A percentile compares a stretch with the other conserved stretches of the same genome.
Evolutionary conservation across 805 yeast genomes (phyloP).

Genomic region (Blastobotrys americana): DNA sequence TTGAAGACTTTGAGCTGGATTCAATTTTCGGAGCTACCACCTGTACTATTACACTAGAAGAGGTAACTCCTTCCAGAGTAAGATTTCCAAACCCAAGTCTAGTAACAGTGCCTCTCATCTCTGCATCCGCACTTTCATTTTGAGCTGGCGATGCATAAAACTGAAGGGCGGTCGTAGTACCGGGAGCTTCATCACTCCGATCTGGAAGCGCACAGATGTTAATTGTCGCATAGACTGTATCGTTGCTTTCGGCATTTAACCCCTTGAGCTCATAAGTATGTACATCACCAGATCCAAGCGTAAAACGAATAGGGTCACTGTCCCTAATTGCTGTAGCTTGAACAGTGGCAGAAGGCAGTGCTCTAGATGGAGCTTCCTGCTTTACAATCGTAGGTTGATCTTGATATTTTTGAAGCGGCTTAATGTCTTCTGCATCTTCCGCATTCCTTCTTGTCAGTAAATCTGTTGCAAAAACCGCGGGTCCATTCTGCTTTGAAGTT

Average conservation of each 20-base stretch:
- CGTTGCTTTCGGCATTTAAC: neutral
- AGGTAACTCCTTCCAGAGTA: conserved; percentile 17
- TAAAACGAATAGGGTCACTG: conserved; percentile 15
- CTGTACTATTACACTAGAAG: conserved; percentile 7
- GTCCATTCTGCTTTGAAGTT: too few relatives aligned
- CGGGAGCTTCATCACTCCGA: neutral
- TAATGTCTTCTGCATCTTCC: too few relatives aligned
- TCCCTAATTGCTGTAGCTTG: conserved; percentile 24
- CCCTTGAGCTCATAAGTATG: conserved; percentile 21
- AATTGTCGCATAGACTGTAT: conserved; percentile 31
- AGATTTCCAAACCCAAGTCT: conserved; percentile 25
- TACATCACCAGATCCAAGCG: conserved; percentile 31
- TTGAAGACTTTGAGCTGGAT: neutral
- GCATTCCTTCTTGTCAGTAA: too few relatives aligned
- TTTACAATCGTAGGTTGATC: neutral
- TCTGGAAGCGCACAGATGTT: conserved; percentile 29
- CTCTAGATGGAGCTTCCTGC: neutral
- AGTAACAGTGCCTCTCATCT: conserved; percentile 18
- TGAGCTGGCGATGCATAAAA: neutral
- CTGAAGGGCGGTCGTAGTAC: too few relatives aligned
- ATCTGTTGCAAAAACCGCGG: too few relatives aligned
- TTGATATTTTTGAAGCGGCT: conserved; percentile 2
- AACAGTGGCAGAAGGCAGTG: neutral
- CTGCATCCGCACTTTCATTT: conserved; percentile 11
- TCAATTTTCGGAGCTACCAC: conserved; percentile 14